Conservation (phyloP, 2,329 filamentous ascomycete genomes). For the Fusarium napiforme region DNA sequence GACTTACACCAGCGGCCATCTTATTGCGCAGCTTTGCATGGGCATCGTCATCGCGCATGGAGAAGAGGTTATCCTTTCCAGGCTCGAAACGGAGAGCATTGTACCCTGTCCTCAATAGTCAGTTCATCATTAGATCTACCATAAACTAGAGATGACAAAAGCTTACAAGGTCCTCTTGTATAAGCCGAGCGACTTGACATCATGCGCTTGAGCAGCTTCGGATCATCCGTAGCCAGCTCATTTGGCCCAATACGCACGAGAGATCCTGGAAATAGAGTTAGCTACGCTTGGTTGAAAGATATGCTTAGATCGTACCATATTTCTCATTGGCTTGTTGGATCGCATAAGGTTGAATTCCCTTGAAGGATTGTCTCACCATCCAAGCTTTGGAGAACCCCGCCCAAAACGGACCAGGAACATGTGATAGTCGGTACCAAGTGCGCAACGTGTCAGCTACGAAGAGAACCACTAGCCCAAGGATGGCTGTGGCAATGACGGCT, state of each 20-base stretch:
- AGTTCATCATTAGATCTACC: no score
- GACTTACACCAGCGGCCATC: conserved; percentile 61
- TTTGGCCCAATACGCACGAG: conserved; percentile 19
- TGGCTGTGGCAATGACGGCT: background rate
- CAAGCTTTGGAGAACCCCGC: conserved; percentile 49
- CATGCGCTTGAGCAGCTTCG: conserved; percentile 45
- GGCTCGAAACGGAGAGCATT: conserved; percentile 60
- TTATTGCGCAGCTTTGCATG: conserved; percentile 60
- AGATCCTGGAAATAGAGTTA: background rate
- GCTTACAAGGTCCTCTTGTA: conserved; percentile 49
- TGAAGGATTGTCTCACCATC: conserved; percentile 45
- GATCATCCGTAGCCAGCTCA: conserved; percentile 1
- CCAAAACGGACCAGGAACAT: conserved; percentile 50
- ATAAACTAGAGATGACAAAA: fast-evolving
- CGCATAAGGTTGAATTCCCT: conserved; percentile 39
- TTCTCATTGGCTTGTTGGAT: conserved; percentile 30
- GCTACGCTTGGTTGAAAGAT: background rate
- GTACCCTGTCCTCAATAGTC: conserved; percentile 9
- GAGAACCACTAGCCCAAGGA: background rate
- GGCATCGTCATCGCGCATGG: conserved; percentile 58
- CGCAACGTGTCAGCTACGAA: conserved; percentile 27
- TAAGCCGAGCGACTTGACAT: conserved; percentile 62
- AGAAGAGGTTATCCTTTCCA: conserved; percentile 64
- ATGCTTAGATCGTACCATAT: background rate
- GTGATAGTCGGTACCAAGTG: conserved; percentile 48